Evolutionary conservation across 148 eudicot species (phyloP).

Genomic region (Arctostaphylos glauca): DNA sequence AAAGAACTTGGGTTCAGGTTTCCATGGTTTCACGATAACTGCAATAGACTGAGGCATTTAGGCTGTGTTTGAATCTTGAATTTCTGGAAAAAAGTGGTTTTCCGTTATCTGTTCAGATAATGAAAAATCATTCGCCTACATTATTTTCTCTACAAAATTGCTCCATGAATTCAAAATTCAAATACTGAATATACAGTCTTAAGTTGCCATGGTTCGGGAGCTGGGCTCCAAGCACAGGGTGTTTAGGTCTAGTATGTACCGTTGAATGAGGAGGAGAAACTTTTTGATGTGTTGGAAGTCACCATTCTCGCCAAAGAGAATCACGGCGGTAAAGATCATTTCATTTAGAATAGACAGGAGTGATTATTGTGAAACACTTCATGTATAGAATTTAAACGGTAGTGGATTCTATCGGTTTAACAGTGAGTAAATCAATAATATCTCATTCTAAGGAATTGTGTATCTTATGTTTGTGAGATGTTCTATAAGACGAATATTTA

Average conservation of each 20-base stretch:
- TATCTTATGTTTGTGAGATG: no score
- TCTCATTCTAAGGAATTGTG: no score
- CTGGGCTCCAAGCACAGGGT: background rate
- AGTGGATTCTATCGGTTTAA: no score
- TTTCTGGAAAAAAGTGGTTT: background rate
- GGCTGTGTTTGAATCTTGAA: background rate
- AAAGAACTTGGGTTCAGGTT: background rate
- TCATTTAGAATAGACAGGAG: background rate
- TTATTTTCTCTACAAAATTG: background rate
- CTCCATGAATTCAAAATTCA: background rate
- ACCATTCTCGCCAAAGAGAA: background rate
- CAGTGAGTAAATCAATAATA: no score
- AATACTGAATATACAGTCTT: background rate
- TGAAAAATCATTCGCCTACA: background rate
- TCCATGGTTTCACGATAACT: background rate
- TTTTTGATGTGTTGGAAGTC: background rate
- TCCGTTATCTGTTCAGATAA: background rate
- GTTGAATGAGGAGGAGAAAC: background rate
- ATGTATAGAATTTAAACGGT: background rate
- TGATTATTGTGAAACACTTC: background rate
- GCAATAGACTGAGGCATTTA: background rate
- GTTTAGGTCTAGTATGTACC: background rate
- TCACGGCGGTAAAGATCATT: background rate
- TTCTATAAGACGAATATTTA: no score
- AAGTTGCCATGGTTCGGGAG: background rate